phyloP scores from a whole-genome alignment of 305 asterid genomes.

The Fraxinus paxiana region DNA sequence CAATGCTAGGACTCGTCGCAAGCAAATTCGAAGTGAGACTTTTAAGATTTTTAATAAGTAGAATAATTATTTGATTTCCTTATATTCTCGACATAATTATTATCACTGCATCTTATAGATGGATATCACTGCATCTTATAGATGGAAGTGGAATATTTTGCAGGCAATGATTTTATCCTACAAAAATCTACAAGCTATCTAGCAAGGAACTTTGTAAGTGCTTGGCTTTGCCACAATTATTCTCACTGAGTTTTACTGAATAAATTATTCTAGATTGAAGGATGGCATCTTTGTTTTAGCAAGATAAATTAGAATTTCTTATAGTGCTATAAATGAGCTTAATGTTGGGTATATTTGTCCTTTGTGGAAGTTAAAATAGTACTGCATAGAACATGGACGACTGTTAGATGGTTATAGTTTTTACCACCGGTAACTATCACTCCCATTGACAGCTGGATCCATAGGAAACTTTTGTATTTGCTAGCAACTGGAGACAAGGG shows the following conservation, averaged over 20 bases:
- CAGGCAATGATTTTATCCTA: conserved; percentile 64
- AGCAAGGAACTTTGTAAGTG: conserved; percentile 85
- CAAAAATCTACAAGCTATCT: conserved; percentile 57
- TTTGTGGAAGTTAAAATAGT: conserved; percentile 14
- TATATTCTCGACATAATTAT: conserved; percentile 27
- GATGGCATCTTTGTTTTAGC: background rate
- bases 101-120: conserved; percentile 55
- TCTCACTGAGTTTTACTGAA: conserved; percentile 17
- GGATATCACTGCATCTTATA: conserved; percentile 52
- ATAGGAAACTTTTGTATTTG: background rate
- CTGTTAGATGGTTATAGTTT: conserved; percentile 1
- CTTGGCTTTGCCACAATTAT: conserved; percentile 14
- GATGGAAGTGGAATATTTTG: conserved; percentile 65
- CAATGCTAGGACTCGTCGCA: background rate
- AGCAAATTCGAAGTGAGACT: conserved; percentile 4
- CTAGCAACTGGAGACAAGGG: background rate
- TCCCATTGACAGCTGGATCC: background rate
- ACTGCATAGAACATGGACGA: conserved; percentile 10
- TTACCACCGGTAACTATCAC: background rate
- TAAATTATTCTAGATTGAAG: conserved; percentile 13
- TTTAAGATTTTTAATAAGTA: conserved; percentile 7
- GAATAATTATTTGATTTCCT: conserved; percentile 4
- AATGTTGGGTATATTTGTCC: background rate
- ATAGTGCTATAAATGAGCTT: conserved; percentile 4
- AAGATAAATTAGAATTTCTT: background rate